Evolutionary conservation across 1,139 yeast genomes (phyloP), one percentile per base, ranked within the genome.

Genomic region (Kodamaea fungicola): DNA sequence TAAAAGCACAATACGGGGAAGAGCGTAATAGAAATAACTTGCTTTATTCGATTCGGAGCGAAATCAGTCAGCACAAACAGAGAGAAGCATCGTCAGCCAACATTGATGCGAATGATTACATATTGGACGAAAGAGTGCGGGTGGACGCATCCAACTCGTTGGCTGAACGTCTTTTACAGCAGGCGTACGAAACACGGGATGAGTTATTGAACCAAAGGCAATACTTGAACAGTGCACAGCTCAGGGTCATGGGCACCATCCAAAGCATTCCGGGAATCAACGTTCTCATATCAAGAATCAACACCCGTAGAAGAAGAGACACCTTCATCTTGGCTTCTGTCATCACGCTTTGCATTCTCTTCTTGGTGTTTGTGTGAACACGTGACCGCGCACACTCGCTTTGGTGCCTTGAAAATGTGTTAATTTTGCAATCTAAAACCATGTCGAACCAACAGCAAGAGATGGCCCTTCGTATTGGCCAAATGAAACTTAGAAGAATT

Each of bases 161-260:
- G 44, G 87, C 96, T 6, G 97, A 92, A 54, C 65, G 85, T 34
- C 67, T 92, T 40, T 70, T 92, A 28, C 77, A 78, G 21, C 94
- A 85, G 55, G 98, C 97, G 0, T 83, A 80, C 61, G 85, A 83
- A 48, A 89, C 98, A 0, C 70, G 97, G 44, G 97, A 92, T 45
- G 95, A 86, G 54, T 74, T 92, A 39, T 51, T 75, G 38, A 71
- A 81, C 35, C 98, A 92, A 62, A 71, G 95, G 40, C 74, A 74
- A 31, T 61, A 76, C 9, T 65, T 92, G 37, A 69, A 72, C 36
- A 77, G 70, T 45, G 85, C 95, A 9, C 88, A 83, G 45, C 71
- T 77, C 44, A 71, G 78, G 42, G 67, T 90, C 44, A 67, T 80
- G 44, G 74, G 74, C 31, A 71, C 85, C 0, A 63, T 89, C 33